Evolutionary conservation across 495 filamentous ascomycete genomes (phyloP).

Genomic region (Extremus antarcticus): DNA sequence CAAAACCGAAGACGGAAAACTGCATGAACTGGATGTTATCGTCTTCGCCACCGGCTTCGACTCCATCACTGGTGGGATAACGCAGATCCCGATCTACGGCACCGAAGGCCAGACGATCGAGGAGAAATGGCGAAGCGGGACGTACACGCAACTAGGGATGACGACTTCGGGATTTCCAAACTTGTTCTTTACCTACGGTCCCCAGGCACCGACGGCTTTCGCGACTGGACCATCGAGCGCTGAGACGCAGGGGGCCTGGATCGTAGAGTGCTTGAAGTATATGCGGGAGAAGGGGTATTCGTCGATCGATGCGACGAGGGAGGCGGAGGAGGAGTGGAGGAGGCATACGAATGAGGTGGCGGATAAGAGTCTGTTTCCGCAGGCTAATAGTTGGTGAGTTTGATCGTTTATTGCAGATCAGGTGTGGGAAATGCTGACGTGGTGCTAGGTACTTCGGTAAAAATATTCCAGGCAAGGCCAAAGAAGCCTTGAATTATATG

Average conservation of each 20-base stretch:
- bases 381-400: background rate
- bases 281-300: background rate
- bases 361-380: background rate
- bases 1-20: conserved; percentile 27
- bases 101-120: conserved; percentile 30
- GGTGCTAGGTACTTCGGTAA: background rate
- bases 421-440: background rate
- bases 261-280: background rate
- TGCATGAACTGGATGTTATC: conserved; percentile 39
- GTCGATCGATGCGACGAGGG: background rate
- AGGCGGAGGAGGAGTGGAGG: background rate
- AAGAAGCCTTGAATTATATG: background rate
- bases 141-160: conserved; percentile 40
- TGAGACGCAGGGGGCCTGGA: background rate
- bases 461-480: background rate
- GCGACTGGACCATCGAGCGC: background rate
- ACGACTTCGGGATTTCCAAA: conserved; percentile 40
- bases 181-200: conserved; percentile 31
- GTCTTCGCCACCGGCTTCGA: too few species aligned
- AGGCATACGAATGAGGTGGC: background rate
- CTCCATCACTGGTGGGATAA: conserved; percentile 37
- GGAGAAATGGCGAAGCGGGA: conserved; percentile 39
- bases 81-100: conserved; percentile 35
- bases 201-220: background rate
- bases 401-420: too few species aligned